These are phyloP conservation scores for Coemansia sp. DNA, from an alignment of 192 early-diverging fungal genomes.

Conservation along the genomic window DNA sequence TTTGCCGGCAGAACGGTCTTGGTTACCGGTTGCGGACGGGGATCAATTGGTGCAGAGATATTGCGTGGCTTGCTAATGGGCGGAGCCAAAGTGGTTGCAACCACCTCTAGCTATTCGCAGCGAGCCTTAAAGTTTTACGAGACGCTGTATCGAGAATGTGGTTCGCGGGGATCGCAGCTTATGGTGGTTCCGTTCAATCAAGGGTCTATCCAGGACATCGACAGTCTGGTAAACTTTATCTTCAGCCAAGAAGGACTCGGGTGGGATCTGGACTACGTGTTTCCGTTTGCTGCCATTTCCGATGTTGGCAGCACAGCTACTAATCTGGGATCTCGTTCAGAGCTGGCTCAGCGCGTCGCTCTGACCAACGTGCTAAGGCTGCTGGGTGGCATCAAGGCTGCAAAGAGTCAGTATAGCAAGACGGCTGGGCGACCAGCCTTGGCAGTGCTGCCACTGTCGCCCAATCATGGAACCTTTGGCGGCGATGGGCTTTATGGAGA, in stretches of 20 bases:
- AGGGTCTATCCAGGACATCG: conserved; percentile 79
- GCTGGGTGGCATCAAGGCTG: conserved; percentile 78
- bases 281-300: conserved; percentile 91
- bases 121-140: conserved; percentile 81
- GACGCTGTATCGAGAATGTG: conserved; percentile 79
- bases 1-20: conserved; percentile 81
- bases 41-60: conserved; percentile 89
- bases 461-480: conserved; percentile 94
- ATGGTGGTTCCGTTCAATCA: conserved; percentile 96
- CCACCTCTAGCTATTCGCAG: conserved; percentile 85
- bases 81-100: conserved; percentile 87
- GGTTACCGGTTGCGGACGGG: conserved; percentile 86
- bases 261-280: conserved; percentile 90
- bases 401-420: conserved; percentile 71
- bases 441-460: conserved; percentile 84
- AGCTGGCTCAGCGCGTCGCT: conserved; percentile 89
- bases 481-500: conserved; percentile 93
- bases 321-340: conserved; percentile 76
- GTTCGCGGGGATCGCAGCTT: conserved; percentile 78
- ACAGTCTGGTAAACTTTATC: conserved; percentile 77
- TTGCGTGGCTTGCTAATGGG: conserved; percentile 86
- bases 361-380: conserved; percentile 87
- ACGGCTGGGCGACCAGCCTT: conserved; percentile 74
- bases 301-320: conserved; percentile 82
- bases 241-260: conserved; percentile 68